Percentiles rank a stretch among this genome's conserved stretches.
Conservation (phyloP, 345 rosid genomes). For the Eucalyptus tenuipes region DNA sequence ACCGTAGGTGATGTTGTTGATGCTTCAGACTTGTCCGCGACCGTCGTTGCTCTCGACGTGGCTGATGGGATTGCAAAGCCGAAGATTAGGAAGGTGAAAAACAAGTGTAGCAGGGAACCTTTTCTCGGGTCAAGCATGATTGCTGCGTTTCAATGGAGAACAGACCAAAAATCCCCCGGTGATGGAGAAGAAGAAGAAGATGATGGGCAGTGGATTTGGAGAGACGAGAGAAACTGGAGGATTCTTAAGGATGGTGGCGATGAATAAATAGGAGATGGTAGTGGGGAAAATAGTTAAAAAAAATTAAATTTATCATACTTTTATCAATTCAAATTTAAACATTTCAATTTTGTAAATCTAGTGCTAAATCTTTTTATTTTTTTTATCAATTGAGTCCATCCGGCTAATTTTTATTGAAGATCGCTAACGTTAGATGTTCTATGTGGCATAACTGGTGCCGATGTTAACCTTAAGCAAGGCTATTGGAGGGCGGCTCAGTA, state of each 20-base stretch:
- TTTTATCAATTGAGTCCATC: too few relatives aligned
- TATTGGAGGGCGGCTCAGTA: background rate
- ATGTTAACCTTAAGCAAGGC: too few relatives aligned
- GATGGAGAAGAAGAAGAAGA: background rate
- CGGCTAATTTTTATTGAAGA: fast-evolving
- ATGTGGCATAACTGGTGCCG: fast-evolving
- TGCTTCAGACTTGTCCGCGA: background rate
- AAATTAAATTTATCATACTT: fast-evolving
- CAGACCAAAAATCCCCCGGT: background rate
- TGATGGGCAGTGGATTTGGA: background rate
- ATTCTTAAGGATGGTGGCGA: background rate
- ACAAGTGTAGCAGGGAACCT: background rate
- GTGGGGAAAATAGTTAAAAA: background rate
- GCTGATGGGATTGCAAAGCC: background rate
- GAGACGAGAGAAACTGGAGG: background rate
- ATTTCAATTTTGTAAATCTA: too few relatives aligned
- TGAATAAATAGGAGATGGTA: background rate
- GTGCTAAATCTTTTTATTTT: fast-evolving
- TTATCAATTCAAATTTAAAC: fast-evolving
- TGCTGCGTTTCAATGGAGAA: background rate
- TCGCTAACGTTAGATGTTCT: fast-evolving
- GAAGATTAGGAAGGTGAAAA: background rate
- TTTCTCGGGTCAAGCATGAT: background rate
- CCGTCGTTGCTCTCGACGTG: background rate
- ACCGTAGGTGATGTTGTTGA: background rate